Evolutionary conservation across 2,329 filamentous ascomycete genomes (phyloP), one percentile per base, ranked within the genome.

Genomic region (Epichloe amarillans): DNA sequence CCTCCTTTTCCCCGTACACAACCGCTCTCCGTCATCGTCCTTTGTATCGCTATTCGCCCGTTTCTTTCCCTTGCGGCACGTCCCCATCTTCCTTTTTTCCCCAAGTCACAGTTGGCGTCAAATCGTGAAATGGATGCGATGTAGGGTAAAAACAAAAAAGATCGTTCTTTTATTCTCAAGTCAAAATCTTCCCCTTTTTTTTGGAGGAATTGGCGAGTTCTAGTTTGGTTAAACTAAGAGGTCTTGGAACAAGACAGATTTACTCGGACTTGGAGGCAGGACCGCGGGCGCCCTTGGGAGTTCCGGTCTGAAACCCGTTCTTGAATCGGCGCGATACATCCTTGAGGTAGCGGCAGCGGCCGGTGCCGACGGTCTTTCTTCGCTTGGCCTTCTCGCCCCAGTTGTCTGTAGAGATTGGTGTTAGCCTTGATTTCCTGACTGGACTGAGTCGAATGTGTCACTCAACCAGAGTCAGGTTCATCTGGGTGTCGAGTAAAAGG

Each of bases 341-440:
- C 82, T 94, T 95, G 72, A 98, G 82, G 78, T 90, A 88, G 71
- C 88, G 83, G 84, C 90, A 93, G 74, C 93, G 88, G 73, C 93
- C 93, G 69, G 88, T 91, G 67, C 93, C 93, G 71, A 87, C 91
- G 69, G 91, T 96, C 90, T 96, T 97, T 86, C 93, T 94, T 75
- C 93, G 82, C 88, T 97, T 97, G 67, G 90, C 91, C 87, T 98
- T 98, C 83, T 97, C 91, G 74, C 87, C 83, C 93, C 93, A 98
- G 87, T 98, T 96, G 85, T 84, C 91, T 97, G 70, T 70, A 56
- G 36, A 14, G 14, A 14, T 3, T 11, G 11, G 10, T 33, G 46
- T 38, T 42, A 40, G n/a, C 43, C 23, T 15, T 17, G 36, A 26
- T 40, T 39, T 12, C 11, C 46, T 21, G 21, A 19, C 30, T 3